Base-by-base conservation (phyloP, 345 rosid species). In the Populus deltoides region DNA sequence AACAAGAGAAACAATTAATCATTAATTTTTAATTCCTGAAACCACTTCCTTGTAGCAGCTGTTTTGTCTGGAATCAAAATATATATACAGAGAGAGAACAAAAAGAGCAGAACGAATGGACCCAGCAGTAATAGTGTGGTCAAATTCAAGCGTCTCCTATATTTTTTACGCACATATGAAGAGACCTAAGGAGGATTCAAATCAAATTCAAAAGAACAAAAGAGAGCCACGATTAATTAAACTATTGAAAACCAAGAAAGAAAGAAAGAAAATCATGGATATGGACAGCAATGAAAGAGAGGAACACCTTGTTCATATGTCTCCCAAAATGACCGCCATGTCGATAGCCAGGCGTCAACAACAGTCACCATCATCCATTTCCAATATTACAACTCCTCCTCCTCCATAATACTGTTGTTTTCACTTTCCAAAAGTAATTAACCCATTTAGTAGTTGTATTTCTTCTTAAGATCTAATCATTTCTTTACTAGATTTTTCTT, bases 271-370 rank as follows among this genome's bases (percentile, higher is more conserved):
- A 68, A 61, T 29, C 27, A 36, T 9, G 72, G 5, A 43, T 27
- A 66, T 78, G 29, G 8, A 18, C 59, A 29, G 66, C 66, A 24
- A 27, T 24, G 33, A 8, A 36, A 77, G 39, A 77, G 78, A 70
- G 53, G 73, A 41, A 66, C 33, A 43, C 68, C 83, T 81, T 79
- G 87, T 82, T 80, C 79, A 31, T 76, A 57, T 89, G 90, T 85
- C 87, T 75, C 85, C 87, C 67, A 76, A 53, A 41, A 80, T n/a
- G 75, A 81, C 72, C 33, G 73, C 78, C 90, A 81, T 70, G 53
- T 67, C 53, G 83, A 84, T 81, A 53, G 79, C 74, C 78, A 62
- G 57, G 35, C 65, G 22, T 27, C 31, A 33, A 71, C 27, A 77
- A 49, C 41, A n/a, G 75, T 78, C 61, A 81, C 73, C 83, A 73